Percentiles rank a stretch among this genome's conserved stretches.
Conservation (phyloP, 805 yeast species). For the Saccharomycopsis selenospora region DNA sequence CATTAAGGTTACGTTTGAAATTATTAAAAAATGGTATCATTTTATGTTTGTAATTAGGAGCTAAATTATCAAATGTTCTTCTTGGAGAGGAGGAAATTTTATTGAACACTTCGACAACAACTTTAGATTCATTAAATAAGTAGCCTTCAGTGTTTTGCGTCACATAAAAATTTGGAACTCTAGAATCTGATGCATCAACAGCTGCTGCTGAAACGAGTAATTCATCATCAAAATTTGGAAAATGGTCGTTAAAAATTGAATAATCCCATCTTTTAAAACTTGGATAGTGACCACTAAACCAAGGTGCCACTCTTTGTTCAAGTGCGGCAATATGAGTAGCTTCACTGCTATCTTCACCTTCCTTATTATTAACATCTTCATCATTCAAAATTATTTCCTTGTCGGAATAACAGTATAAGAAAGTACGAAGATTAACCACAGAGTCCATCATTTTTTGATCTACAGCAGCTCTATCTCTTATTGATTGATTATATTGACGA, state of each 20-base stretch:
- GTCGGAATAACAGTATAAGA: background rate
- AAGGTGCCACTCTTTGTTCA: conserved; percentile 29
- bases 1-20: conserved; percentile 27
- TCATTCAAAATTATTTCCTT: no score
- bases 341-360: no score
- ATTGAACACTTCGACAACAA: background rate
- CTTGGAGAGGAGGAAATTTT: background rate
- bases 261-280: conserved; percentile 31
- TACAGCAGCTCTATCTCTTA: background rate
- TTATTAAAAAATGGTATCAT: conserved; percentile 26
- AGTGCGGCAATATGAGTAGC: background rate
- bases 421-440: background rate
- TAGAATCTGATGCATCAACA: conserved; percentile 16
- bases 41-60: conserved; percentile 14
- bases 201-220: conserved; percentile 26
- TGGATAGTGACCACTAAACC: conserved; percentile 34
- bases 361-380: no score
- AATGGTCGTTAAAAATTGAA: conserved; percentile 24
- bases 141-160: conserved; percentile 2
- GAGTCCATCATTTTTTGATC: background rate
- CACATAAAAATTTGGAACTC: conserved; percentile 1
- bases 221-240: conserved; percentile 26
- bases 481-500: background rate
- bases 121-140: conserved; percentile 5
- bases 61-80: conserved; percentile 1